A percentile compares a stretch with the other conserved stretches of the same genome.
Conservation (phyloP, 192 early-diverging fungal species). For the Backusella circina region DNA sequence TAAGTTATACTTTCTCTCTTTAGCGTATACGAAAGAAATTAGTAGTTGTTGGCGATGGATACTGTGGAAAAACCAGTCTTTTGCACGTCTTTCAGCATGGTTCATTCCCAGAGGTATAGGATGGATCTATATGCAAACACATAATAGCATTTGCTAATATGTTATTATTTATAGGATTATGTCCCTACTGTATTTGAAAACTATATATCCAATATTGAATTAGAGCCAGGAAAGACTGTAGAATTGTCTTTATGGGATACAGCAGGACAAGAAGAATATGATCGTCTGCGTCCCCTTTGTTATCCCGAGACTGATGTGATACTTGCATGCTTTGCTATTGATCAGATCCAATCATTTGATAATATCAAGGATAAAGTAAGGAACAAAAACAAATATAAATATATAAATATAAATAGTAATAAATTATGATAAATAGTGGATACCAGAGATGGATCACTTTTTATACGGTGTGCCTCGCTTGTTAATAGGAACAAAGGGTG, state of each 20-base stretch:
- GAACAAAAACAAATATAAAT: too few species aligned
- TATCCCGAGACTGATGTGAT: conserved; percentile 77
- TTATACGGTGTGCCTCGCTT: conserved; percentile 78
- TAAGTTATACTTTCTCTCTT: not conserved
- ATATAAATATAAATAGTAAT: not conserved
- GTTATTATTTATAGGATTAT: conserved; percentile 11
- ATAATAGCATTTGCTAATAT: too few species aligned
- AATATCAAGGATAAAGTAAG: conserved; percentile 17
- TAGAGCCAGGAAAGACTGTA: conserved; percentile 83
- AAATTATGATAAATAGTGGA: conserved; percentile 56
- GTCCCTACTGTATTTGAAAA: conserved; percentile 71
- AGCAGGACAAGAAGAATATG: conserved; percentile 92
- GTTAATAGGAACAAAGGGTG: conserved; percentile 87
- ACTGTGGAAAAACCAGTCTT: conserved; percentile 77
- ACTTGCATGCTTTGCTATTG: conserved; percentile 16
- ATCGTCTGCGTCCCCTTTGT: conserved; percentile 85
- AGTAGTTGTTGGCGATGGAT: conserved; percentile 65
- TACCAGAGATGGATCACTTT: conserved; percentile 83
- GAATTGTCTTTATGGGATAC: conserved; percentile 93
- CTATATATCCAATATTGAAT: conserved; percentile 92
- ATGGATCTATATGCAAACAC: too few species aligned
- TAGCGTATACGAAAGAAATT: conserved; percentile 17
- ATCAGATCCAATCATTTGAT: conserved; percentile 12
- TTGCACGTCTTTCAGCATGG: conserved; percentile 71
- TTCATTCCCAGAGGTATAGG: conserved; percentile 81